Conservation (phyloP, 176 grass and related monocot species). For the Pontederia paniculata region DNA sequence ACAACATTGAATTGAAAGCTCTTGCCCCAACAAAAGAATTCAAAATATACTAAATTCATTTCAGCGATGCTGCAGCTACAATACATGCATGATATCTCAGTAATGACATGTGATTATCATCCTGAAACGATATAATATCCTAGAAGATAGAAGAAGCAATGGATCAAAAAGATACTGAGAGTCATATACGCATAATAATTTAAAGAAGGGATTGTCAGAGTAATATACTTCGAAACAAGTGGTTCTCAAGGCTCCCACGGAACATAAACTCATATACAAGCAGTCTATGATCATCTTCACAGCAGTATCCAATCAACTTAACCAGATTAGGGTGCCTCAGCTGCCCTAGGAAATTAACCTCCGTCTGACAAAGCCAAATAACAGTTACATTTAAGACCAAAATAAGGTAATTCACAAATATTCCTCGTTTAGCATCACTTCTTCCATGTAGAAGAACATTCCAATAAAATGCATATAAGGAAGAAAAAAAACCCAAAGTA, state of each 20-base stretch:
- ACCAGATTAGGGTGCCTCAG: slow-evolving; percentile 98
- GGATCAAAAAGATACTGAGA: slow-evolving; percentile 6
- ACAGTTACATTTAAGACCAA: slow-evolving; percentile 5
- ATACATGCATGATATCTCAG: no score
- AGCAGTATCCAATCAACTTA: slow-evolving; percentile 98
- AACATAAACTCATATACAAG: slow-evolving; percentile 99
- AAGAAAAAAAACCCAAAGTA: no score
- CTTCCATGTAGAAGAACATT: no score
- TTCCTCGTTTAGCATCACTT: background rate
- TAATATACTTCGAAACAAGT: slow-evolving; percentile 91
- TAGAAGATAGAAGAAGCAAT: background rate
- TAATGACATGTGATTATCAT: no score
- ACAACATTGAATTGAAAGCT: no score
- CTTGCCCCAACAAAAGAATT: no score
- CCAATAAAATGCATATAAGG: no score
- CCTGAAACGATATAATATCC: no score
- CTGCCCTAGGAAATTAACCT: slow-evolving; percentile 93
- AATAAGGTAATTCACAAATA: background rate
- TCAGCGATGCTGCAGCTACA: no score
- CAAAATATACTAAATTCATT: no score
- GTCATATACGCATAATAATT: slow-evolving; percentile 1
- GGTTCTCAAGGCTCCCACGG: slow-evolving; percentile 97
- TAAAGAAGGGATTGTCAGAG: slow-evolving; percentile 13
- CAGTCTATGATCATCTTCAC: slow-evolving; percentile 90
- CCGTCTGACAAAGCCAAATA: slow-evolving; percentile 49